Evolutionary conservation across 805 yeast species (phyloP), one percentile per base, ranked within the genome.

Genomic region (Wickerhamomyces bisporus): DNA sequence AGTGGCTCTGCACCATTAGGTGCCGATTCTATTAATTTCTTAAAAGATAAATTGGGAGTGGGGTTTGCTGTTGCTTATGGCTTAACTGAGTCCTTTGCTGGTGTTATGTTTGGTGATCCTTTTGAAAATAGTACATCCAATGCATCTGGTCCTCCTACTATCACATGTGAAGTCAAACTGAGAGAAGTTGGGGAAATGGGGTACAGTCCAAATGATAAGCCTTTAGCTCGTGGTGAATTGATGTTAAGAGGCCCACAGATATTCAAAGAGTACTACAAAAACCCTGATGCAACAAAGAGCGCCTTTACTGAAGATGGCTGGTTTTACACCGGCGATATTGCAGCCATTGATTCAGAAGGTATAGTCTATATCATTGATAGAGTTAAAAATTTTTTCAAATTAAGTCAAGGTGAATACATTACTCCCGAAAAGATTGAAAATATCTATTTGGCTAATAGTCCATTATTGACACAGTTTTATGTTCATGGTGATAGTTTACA

Each of bases 401-500:
- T 76, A 38, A 67, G 78, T 3, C 80, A 75, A 50, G 80, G 80
- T 25, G 79, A 74, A 60, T 83, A 81, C 54, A 73, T 83, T 37
- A 81, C 87, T 1, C 87, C 88, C 7, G 93, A 83, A 52, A 79
- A 73, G 57, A 75, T 83, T 46, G 89, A 83, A 52, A 79, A 78
- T 49, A 60, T 62, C 13, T 81, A 82, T 54, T 55, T 79, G 32
- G 67, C 83, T 0, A 61, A 66, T 7, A 68, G 72, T 45, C 71
- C 81, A 5, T 51, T 66, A 14, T 49, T 79, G 28, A 57, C 75
- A 1, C 87, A 81, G 55, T 50, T 75, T 10, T 81, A 67, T 49
- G 74, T 73, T 11, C 81, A 79, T 53, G 91, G 91, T 20, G 82
- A 81, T 52, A 69, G 85, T 3, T 57, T 70, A 21, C 61, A 72